Evolutionary conservation across 345 rosid species (phyloP), one percentile per base, ranked within the genome.

Genomic region (Gossypium rotundifolium): DNA sequence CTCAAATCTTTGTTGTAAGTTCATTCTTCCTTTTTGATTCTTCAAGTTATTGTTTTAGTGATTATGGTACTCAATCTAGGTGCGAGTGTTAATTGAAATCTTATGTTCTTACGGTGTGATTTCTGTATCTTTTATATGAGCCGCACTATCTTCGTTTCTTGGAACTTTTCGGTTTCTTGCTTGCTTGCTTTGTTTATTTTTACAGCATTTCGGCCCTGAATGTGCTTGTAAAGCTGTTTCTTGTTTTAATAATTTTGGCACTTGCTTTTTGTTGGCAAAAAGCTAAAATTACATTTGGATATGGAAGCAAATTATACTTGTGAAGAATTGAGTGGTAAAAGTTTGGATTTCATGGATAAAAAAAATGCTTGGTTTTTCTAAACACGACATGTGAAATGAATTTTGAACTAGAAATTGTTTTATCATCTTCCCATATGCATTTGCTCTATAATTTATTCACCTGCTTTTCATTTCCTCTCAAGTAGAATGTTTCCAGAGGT

Each of bases 1-100:
- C 5, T 20, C 45, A 14, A 25, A 16, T 51, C 44, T 69, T 51
- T 27, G 45, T 71, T 54, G 74, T 71, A 71, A 71, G 63, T 60
- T 71, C 48, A 33, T 22, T 33, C 23, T 29, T 52, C 40, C 40
- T 67, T 67, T 23, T 9, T 16, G 58, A 25, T 51, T 51, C 16
- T 51, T 25, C 2, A 49, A 23, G 51, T 68, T 51, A 14, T 49
- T 68, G 22, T 3, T 68, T 68, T 68, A 27, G 42, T 69, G 23
- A 27, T 27, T 69, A 10, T 53, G 8, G 9, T 69, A 29, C 72
- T 69, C 27, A 54, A 71, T 54, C 74, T 54, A 22, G 29, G 42
- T 33, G 29, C 18, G 48, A 53, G 7, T 71, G 49, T 38, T 54
- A 13, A 27, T 69, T 5, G 25, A 69, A 51, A 69, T 27, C 58